Evolutionary conservation across 2,329 filamentous ascomycete species (phyloP), one percentile per base, ranked within the genome.

Genomic region (Arthrinium phaeospermum): DNA sequence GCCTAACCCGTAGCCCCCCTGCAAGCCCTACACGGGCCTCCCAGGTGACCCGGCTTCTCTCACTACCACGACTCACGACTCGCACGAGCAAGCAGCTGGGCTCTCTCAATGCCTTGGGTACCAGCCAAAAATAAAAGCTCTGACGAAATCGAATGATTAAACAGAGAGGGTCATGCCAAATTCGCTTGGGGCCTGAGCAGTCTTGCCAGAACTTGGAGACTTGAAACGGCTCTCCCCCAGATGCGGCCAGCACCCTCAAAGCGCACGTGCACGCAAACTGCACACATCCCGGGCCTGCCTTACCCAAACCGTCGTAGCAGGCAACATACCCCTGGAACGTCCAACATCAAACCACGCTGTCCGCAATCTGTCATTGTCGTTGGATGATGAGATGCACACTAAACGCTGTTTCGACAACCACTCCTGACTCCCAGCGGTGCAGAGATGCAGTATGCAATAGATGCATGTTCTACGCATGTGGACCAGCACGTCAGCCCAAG

Each of bases 221-320:
- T 64, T 64, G 34, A 64, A 64, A 41, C 34, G 57, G 57, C 57
- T 41, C 34, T 64, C 57, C 57, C 57, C 57, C 57, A 41, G 34
- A 61, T 57, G 27, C 51, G 51, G 51, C 49, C 30, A 64, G 8
- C 57, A 64, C 37, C 30, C n/a, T 10, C 57, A 37, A 64, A 37
- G 57, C 57, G 57, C 57, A 64, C 57, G 57, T 64, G 57, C 57
- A 64, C 46, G 22, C 57, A 64, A 37, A 41, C 57, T n/a, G 57
- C 57, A 41, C 57, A 64, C 34, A 64, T 41, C 57, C 57, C 57
- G 30, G 12, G 19, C 34, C 57, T 41, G 34, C 57, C 34, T 61
- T 64, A 41, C 57, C 57, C 34, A 41, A 64, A 64, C 57, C 57
- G 57, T 64, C 57, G 19, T 64, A 41, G 57, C 41, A 5, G 34